Evolutionary conservation across 139 green algal genomes (phyloP).

Genomic region (Chlamydomonas eustigma): DNA sequence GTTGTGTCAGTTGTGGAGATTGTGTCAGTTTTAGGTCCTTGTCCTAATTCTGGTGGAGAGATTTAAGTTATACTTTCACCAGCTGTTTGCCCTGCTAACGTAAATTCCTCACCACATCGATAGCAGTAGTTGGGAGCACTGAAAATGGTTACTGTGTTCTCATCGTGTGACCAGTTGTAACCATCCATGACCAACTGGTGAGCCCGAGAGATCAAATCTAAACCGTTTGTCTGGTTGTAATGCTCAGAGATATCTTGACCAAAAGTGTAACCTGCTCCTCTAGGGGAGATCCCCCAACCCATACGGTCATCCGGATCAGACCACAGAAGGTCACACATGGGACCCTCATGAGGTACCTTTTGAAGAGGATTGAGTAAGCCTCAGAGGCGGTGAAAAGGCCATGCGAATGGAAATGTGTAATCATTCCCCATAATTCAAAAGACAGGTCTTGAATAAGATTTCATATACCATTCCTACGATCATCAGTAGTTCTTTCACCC

Average conservation of each 20-base stretch:
- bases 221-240: constrained; percentile 96
- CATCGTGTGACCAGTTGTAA: constrained; percentile 94
- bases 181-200: constrained; percentile 99
- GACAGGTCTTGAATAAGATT: no score
- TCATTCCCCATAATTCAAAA: no score
- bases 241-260: constrained; percentile 96
- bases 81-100: no score
- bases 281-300: constrained; percentile 96
- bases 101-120: constrained; percentile 66
- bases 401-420: no score
- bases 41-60: no score
- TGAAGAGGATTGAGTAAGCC: no score
- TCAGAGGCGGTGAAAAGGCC: no score
- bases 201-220: constrained; percentile 92
- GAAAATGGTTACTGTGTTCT: constrained; percentile 98
- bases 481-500: constrained; percentile 17
- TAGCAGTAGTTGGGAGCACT: constrained; percentile 99
- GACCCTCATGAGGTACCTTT: constrained; percentile 91
- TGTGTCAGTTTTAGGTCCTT: no score
- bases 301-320: constrained; percentile 94
- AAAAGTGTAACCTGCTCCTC: constrained; percentile 98
- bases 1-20: no score
- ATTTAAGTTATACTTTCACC: no score
- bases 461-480: neutral
- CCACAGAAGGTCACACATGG: constrained; percentile 99